Evolutionary conservation across 192 early-diverging fungal species (phyloP), one percentile per base, ranked within the genome.

Genomic region (Podila verticillata): DNA sequence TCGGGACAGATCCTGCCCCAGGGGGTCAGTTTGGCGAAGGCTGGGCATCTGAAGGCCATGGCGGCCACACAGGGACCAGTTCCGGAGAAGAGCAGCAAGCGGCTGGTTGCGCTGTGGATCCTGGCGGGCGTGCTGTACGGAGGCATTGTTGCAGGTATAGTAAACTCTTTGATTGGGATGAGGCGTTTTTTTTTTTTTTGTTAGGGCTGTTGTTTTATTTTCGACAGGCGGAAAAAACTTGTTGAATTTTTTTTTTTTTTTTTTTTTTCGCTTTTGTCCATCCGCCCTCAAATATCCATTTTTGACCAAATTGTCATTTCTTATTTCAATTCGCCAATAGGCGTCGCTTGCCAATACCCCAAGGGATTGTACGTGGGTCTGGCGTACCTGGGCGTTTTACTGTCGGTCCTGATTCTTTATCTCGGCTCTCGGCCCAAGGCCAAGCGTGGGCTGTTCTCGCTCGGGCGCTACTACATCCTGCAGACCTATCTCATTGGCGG

Each of bases 301-400:
- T 39, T 39, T 39, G 39, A 39, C 39, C 12, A 34, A n/a, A 34
- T 34, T 34, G 6, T 34, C 6, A 34, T 39, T 13, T n/a, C n/a
- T 39, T 39, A 7, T 13, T 39, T 39, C 12, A 54, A n/a, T 9
- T 48, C n/a, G n/a, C n/a, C n/a, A n/a, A n/a, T 58, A 80, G 77
- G 77, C 20, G 77, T 80, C 39, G 51, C 77, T 15, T 80, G 77
- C 36, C 77, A 80, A 44, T 80, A 80, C 31, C 77, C 77, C 12
- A 80, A 80, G 47, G 77, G 77, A 19, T 56, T 80, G 0, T 80
- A 80, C 47, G 70, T 80, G 10, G 77, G 77, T 0, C 30, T 26
- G 15, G 56, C 28, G 2, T 80, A 80, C n/a, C 57, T 72, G 10
- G 44, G 35, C 1, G 30, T 67, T 12, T 2, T 80, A 31, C 34